phyloP scores from a whole-genome alignment of 306 rosid species.

The Casuarina equisetifolia region DNA sequence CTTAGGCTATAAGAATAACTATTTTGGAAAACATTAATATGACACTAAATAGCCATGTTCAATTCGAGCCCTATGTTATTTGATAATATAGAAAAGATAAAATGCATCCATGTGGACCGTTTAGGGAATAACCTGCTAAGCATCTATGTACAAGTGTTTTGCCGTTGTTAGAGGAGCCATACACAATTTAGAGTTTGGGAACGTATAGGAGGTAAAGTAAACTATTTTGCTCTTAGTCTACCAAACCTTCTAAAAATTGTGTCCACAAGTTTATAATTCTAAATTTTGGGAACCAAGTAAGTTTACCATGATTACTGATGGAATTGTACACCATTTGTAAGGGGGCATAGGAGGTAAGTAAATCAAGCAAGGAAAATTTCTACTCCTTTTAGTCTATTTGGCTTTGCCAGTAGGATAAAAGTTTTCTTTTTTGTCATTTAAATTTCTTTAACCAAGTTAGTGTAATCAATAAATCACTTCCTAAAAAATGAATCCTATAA shows the following conservation, averaged over 20 bases:
- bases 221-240: background rate
- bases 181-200: background rate
- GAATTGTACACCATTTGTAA: background rate
- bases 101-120: background rate
- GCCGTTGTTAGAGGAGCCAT: background rate
- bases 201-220: background rate
- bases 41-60: background rate
- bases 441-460: background rate
- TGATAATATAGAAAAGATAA: background rate
- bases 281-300: background rate
- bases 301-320: background rate
- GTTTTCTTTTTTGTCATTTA: background rate
- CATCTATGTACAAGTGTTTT: background rate
- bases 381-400: background rate
- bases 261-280: background rate
- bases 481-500: background rate
- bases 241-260: background rate
- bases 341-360: background rate
- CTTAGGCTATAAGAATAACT: background rate
- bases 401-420: background rate
- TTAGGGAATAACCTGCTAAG: background rate
- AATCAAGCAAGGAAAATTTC: background rate
- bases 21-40: background rate
- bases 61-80: background rate
- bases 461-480: background rate